Conservation (phyloP, 306 rosid genomes). For the Potentilla sterilis region DNA sequence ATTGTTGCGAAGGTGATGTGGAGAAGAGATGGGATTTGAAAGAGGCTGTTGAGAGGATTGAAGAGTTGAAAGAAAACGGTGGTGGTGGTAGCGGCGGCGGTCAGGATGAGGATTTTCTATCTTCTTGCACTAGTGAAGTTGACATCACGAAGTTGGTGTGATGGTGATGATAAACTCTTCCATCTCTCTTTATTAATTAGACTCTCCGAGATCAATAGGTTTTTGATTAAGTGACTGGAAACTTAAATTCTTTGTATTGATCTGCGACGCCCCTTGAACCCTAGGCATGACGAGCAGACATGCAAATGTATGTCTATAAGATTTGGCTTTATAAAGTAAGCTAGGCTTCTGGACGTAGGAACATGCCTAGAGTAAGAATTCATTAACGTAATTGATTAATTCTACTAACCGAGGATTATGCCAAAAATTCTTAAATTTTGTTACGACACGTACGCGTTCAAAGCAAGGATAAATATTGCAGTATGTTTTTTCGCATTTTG, state of each 20-base stretch:
- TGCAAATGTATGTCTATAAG: slow-evolving; percentile 6
- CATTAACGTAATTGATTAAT: background rate
- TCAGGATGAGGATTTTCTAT: slow-evolving; percentile 27
- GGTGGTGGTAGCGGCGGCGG: background rate
- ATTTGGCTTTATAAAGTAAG: slow-evolving; percentile 12
- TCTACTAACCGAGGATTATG: background rate
- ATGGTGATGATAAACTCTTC: slow-evolving; percentile 14
- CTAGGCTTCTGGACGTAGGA: background rate
- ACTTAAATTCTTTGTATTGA: background rate
- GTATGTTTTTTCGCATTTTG: background rate
- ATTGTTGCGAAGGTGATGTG: slow-evolving; percentile 64
- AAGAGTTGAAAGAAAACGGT: slow-evolving; percentile 52
- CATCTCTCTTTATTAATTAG: background rate
- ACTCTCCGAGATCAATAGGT: background rate
- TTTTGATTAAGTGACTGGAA: background rate
- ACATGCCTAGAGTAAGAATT: background rate
- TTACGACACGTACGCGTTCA: background rate
- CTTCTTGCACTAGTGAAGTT: slow-evolving; percentile 39
- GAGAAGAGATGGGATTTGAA: slow-evolving; percentile 67
- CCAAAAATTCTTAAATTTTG: background rate
- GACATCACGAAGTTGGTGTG: slow-evolving; percentile 31
- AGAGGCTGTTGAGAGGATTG: slow-evolving; percentile 62
- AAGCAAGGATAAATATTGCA: background rate
- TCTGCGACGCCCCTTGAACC: background rate
- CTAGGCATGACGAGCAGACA: slow-evolving; percentile 11